Evolutionary conservation across 2,329 filamentous ascomycete genomes (phyloP), one percentile per base, ranked within the genome.

Genomic region (Colletotrichum ledebouriae): DNA sequence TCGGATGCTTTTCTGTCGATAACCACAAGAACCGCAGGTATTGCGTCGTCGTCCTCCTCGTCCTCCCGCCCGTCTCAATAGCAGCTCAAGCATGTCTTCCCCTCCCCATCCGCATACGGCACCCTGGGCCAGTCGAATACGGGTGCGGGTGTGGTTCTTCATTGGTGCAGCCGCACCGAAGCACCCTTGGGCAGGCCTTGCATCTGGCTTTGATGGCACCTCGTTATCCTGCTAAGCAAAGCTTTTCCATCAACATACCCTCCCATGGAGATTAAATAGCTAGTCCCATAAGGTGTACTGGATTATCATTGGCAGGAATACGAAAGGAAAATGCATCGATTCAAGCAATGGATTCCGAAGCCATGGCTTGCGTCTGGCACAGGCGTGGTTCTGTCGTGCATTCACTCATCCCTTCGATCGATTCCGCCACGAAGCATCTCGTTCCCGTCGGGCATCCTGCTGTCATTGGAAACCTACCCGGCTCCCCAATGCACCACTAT

Each of bases 321-420:
- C 47, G 61, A 44, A 20, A 47, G 15, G 10, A 22, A 29, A 25
- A 20, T 25, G 42, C 25, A 25, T 50, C 37, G 34, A 11, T 33
- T 59, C 56, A 59, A 39, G 56, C 56, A 56, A 57, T 29, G n/a
- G 47, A 50, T 29, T 33, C 50, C 29, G 33, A 50, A 39, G 63
- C 17, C 50, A 37, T 50, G 34, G 64, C 64, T 63, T 29, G 56
- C 15, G 11, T 25, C 39, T 52, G 44, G 53, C 37, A 59, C 47
- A 29, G 59, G 22, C 55, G 29, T 42, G 53, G 33, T 58, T 58
- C 29, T 63, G 25, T 58, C 53, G 44, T 63, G 44, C 64, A 67
- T 63, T 52, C 37, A 9, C 4, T 22, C 25, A 67, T 67, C 63
- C 67, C 67, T 67, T 67, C 56, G 33, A 53, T 58, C 20, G 52